Evolutionary conservation across 2,329 filamentous ascomycete genomes (phyloP), one percentile per base, ranked within the genome.

Genomic region (Aspergillus chevalieri): DNA sequence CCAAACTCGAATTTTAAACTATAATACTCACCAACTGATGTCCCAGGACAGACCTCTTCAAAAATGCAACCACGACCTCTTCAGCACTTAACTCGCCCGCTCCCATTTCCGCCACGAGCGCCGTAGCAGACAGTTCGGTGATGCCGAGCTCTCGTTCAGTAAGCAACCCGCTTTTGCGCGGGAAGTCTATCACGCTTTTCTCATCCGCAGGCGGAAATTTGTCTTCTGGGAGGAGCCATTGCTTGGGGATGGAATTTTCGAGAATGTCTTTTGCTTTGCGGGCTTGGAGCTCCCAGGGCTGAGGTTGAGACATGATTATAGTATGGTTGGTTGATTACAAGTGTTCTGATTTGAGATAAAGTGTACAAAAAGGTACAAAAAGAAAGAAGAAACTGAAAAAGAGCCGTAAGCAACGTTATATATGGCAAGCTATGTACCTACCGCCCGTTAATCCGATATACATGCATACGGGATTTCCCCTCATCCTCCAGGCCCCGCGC

Each of bases 111-210:
- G 30, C 30, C 7, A 67, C 62, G 8, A 67, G 55, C 14, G 50
- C 49, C 0, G 62, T 65, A 6, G 65, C 65, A 4, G 65, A 65
- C 48, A 57, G 57, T 39, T 80, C 76, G 0, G 80, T 82, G 49
- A 82, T 80, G 3, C 57, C 53, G 6, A 82, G 63, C 54, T 83
- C 80, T 8, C 68, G 58, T 9, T 68, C 54, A 7, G 59, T 74
- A 26, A 83, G 63, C 3, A 82, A 57, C 0, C 78, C 77, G 54
- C 76, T 75, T 51, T 68, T 62, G 30, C 67, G 64, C 3, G 65
- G 60, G 28, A 70, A 64, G 17, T 60, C 57, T 21, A 52, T 47
- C 10, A 70, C 64, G 48, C 64, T 59, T 30, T 67, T 62, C 45
- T 61, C 53, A 5, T 58, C 54, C 10, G 55, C 28, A 0, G 61